phyloP scores from a whole-genome alignment of 2,329 filamentous ascomycete genomes.

The Plenodomus tracheiphilus region DNA sequence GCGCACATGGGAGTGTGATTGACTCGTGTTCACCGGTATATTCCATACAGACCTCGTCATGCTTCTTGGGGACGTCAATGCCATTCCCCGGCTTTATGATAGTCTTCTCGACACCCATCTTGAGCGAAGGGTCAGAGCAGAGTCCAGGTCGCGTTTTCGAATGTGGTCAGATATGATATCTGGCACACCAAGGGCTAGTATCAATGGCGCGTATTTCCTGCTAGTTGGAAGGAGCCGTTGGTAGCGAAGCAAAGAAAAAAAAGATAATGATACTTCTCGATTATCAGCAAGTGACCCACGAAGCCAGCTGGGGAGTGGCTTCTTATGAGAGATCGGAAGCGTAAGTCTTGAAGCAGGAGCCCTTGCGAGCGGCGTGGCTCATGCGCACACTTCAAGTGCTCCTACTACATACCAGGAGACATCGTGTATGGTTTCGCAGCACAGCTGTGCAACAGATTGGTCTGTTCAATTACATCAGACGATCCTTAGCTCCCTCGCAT shows the following conservation, averaged over 20 bases:
- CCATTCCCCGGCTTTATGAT: constrained; percentile 64
- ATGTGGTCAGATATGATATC: background rate
- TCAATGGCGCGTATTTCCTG: background rate
- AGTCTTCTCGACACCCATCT: constrained; percentile 68
- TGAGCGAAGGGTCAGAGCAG: constrained; percentile 2
- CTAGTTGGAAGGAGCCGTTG: background rate
- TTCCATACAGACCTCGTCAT: constrained; percentile 81
- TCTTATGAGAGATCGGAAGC: constrained; percentile 25
- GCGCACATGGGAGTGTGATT: background rate
- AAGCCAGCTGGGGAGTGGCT: background rate
- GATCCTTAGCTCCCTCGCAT: constrained; percentile 34
- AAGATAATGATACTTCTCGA: background rate
- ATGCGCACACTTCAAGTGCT: constrained; percentile 17
- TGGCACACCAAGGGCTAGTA: background rate
- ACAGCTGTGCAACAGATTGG: constrained; percentile 36
- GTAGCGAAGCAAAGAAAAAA: background rate
- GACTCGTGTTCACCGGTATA: constrained; percentile 65
- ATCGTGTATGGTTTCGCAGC: constrained; percentile 13
- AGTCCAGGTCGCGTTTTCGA: constrained; percentile 1
- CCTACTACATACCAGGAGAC: background rate
- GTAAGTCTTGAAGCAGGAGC: constrained; percentile 26
- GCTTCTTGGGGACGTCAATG: constrained; percentile 61
- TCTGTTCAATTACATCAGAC: constrained; percentile 29
- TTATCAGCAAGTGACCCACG: constrained; percentile 1
- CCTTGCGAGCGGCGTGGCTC: constrained; percentile 30